These are phyloP conservation scores for Termitomyces heimii DNA, from an alignment of 768 basidiomycete genomes.

Conservation along the genomic window DNA sequence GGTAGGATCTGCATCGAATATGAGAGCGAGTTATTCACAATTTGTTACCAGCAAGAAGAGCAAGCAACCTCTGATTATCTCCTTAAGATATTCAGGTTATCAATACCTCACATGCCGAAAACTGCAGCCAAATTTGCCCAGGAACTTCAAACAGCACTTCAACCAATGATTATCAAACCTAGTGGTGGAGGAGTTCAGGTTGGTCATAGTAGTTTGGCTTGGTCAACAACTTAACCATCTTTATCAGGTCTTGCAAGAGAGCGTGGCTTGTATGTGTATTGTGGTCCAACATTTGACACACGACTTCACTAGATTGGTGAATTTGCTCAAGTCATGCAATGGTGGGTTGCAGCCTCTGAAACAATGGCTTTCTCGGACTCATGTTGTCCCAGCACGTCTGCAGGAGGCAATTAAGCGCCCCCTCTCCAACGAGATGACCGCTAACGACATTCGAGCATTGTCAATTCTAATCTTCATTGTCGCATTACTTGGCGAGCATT, in stretches of 20 bases:
- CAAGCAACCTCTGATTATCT: constrained; percentile 80
- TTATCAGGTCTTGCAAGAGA: constrained; percentile 77
- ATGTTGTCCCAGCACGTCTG: constrained; percentile 44
- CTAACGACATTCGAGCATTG: constrained; percentile 48
- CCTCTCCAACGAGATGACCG: constrained; percentile 29
- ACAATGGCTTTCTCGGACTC: background rate
- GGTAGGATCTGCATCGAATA: constrained; percentile 29
- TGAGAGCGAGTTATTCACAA: background rate
- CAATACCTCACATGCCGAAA: constrained; percentile 85
- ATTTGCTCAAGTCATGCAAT: constrained; percentile 82
- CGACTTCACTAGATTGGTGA: constrained; percentile 73
- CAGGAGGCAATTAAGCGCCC: constrained; percentile 49
- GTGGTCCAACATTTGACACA: constrained; percentile 83
- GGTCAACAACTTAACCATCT: background rate
- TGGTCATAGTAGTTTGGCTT: constrained; percentile 12
- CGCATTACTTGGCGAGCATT: constrained; percentile 82
- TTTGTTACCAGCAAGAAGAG: constrained; percentile 64
- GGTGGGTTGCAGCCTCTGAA: constrained; percentile 32
- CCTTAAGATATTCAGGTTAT: constrained; percentile 80
- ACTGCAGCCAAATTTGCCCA: constrained; percentile 85
- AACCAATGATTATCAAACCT: constrained; percentile 91
- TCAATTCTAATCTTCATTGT: constrained; percentile 80
- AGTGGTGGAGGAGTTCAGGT: constrained; percentile 63
- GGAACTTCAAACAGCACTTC: constrained; percentile 73
- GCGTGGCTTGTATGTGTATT: constrained; percentile 86